Evolutionary conservation across 495 filamentous ascomycete genomes (phyloP), one percentile per base, ranked within the genome.

Genomic region (Neurospora pannonica): DNA sequence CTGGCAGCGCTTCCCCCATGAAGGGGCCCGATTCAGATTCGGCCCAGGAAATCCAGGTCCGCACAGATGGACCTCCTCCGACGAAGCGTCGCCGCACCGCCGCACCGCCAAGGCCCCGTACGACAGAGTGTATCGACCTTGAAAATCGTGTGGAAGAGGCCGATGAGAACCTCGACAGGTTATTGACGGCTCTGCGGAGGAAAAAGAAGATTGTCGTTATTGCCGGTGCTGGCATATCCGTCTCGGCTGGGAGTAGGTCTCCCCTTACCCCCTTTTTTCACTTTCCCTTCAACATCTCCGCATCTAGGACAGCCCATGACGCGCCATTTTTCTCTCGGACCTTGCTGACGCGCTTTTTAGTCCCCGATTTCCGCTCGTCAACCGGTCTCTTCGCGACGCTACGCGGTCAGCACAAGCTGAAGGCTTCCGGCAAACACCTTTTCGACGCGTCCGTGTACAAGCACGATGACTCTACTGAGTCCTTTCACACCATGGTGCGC

Each of bases 391-490:
- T 99, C 83, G 90, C 89, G 71, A 92, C 90, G 19, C 85, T 97
- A 39, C 90, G 92, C 34, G 91, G 89, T 71, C 91, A 97, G 76
- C 93, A 97, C 82, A 95, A 94, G 71, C 85, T 97, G 38, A 98
- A 97, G 82, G 90, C 93, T 31, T 97, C 95, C 0, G 96, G 96
- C 36, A 98, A 99, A 83, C 90, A 97, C 77, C 88, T 99, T 3
- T 98, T 99, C 77, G 96, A 99, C 85, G 96, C 96, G 70, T 97
- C 95, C 3, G 96, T 99, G 74, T 99, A 98, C 84, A 92, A 93
- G 78, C 92, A 95, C 84, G 93, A 97, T 78, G 87, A 88, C 10
- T 90, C 94, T 40, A 98, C 95, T 15, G 90, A 89, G 8, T 92
- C 91, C 4, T 99, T 99, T 85, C 97, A 98, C 82, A 90, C 91